These are phyloP conservation scores for Sporothrix sp. DNA, from an alignment of 2,329 filamentous ascomycete genomes.

Conservation along the genomic window DNA sequence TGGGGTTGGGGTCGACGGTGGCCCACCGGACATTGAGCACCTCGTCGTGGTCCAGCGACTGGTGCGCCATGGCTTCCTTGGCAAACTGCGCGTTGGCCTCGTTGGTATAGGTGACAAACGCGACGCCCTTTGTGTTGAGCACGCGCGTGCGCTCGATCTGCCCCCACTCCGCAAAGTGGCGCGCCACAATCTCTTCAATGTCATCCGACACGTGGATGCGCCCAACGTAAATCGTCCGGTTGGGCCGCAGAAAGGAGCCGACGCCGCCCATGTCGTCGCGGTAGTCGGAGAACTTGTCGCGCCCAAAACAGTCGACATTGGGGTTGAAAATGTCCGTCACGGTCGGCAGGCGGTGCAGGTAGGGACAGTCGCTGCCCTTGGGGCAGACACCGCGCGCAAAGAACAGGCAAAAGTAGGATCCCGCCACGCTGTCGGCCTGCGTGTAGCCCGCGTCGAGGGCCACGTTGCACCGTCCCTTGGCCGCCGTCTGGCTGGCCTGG, in stretches of 20 bases:
- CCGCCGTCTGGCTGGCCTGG: constrained; percentile 71
- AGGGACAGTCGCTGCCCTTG: constrained; percentile 87
- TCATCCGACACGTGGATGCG: constrained; percentile 93
- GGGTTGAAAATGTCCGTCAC: constrained; percentile 86
- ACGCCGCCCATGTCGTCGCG: constrained; percentile 97
- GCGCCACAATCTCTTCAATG: constrained; percentile 88
- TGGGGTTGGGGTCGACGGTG: constrained; percentile 89
- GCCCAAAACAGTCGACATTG: constrained; percentile 89
- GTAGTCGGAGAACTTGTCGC: constrained; percentile 89
- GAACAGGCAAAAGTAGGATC: constrained; percentile 86
- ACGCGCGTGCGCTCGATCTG: constrained; percentile 82
- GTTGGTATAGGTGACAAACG: constrained; percentile 89
- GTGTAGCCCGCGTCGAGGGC: constrained; percentile 72
- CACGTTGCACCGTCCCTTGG: constrained; percentile 79
- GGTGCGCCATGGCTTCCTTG: constrained; percentile 92
- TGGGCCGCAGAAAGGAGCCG: constrained; percentile 86
- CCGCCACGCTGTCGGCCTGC: constrained; percentile 62
- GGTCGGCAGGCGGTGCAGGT: constrained; percentile 78
- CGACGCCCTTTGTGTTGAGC: constrained; percentile 79
- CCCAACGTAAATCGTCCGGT: constrained; percentile 87
- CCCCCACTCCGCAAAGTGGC: constrained; percentile 96
- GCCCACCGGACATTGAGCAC: constrained; percentile 96
- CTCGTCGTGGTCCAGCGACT: constrained; percentile 82
- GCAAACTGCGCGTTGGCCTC: constrained; percentile 85
- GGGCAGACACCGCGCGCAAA: constrained; percentile 63